These are phyloP conservation scores for Fraxinus paxiana DNA, from an alignment of 305 asterid genomes.

Conservation along the genomic window DNA sequence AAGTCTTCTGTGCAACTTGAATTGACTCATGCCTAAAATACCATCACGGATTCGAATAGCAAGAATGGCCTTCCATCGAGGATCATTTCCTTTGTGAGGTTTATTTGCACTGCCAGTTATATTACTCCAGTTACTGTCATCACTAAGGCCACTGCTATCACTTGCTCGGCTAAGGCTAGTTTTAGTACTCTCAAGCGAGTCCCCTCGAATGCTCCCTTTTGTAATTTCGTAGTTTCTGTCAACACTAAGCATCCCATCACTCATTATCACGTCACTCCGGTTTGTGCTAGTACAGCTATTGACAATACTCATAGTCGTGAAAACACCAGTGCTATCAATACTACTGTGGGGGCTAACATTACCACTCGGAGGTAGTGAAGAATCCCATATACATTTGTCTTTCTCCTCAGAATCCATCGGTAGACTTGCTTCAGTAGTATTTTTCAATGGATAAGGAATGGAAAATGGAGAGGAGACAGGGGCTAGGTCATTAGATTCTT, in stretches of 20 bases:
- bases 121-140: conserved; percentile 95
- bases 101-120: conserved; percentile 76
- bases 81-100: conserved; percentile 97
- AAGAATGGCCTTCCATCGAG: conserved; percentile 92
- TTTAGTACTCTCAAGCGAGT: conserved; percentile 85
- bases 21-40: conserved; percentile 83
- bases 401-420: conserved; percentile 61
- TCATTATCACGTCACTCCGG: conserved; percentile 71
- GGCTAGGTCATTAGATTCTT: conserved; percentile 44
- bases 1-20: conserved; percentile 73
- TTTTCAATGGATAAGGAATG: conserved; percentile 51
- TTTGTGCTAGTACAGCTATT: conserved; percentile 80
- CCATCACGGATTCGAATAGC: conserved; percentile 79
- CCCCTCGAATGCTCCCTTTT: conserved; percentile 68
- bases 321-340: conserved; percentile 66
- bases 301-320: conserved; percentile 72
- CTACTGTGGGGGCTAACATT: conserved; percentile 93
- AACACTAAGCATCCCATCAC: conserved; percentile 84
- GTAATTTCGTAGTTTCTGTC: conserved; percentile 61
- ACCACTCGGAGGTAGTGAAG: conserved; percentile 88
- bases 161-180: conserved; percentile 87
- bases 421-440: conserved; percentile 45
- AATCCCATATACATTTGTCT: conserved; percentile 86
- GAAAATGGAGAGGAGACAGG: conserved; percentile 51
- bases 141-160: conserved; percentile 88